These are phyloP conservation scores for Caryopteris hybrid DNA, from an alignment of 305 asterid genomes.

Conservation along the genomic window DNA sequence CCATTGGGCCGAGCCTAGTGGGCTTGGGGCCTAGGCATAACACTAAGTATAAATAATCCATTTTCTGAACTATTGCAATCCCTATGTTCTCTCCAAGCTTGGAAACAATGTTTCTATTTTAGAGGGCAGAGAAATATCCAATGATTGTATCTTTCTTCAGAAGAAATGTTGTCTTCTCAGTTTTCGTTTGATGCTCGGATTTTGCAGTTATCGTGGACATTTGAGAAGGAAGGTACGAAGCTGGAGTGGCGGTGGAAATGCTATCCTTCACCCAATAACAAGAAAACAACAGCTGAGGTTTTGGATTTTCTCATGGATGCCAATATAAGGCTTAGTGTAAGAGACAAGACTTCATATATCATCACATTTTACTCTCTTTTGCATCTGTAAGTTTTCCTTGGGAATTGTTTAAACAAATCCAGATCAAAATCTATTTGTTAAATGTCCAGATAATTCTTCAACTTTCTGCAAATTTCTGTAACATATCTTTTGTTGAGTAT, in stretches of 20 bases:
- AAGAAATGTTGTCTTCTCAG: neutral
- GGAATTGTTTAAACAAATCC: neutral
- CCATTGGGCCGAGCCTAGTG: too few species aligned
- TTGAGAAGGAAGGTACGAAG: slow-evolving; percentile 82
- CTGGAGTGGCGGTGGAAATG: slow-evolving; percentile 98
- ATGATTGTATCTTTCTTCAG: neutral
- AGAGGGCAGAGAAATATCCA: neutral
- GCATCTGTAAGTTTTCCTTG: neutral
- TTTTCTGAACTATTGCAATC: neutral
- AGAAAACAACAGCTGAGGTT: slow-evolving; percentile 61
- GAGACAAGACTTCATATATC: slow-evolving; percentile 14
- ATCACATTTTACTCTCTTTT: neutral
- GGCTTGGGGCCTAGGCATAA: too few species aligned
- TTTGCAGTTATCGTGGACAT: slow-evolving; percentile 84
- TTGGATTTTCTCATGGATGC: slow-evolving; percentile 95
- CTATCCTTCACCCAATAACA: slow-evolving; percentile 50
- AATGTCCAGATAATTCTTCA: neutral
- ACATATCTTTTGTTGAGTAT: neutral
- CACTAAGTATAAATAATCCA: neutral
- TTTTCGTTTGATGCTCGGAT: neutral
- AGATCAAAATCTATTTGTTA: neutral
- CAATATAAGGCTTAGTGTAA: slow-evolving; percentile 82
- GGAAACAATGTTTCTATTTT: neutral
- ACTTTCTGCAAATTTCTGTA: neutral
- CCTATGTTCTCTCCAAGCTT: neutral